A percentile compares a stretch with the other conserved stretches of the same genome.
Evolutionary conservation across 495 filamentous ascomycete species (phyloP).

Genomic region (Coniosporium apollinis): DNA sequence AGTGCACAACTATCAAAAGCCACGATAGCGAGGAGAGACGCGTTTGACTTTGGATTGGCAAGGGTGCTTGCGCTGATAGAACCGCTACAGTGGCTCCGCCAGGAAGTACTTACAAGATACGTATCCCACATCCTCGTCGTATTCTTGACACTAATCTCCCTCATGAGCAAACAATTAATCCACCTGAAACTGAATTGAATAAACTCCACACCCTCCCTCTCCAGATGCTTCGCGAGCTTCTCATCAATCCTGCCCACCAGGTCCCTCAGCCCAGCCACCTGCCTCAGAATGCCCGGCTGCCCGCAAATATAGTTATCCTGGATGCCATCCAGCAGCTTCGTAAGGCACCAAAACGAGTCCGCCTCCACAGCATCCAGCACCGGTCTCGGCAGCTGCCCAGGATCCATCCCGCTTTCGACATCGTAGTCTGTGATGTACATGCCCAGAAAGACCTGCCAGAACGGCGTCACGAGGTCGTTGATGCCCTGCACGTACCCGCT

Average conservation of each 20-base stretch:
- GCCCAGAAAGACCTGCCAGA: slow-evolving; percentile 93
- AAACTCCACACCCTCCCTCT: slow-evolving; percentile 83
- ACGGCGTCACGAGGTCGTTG: slow-evolving; percentile 93
- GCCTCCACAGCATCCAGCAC: slow-evolving; percentile 96
- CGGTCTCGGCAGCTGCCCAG: slow-evolving; percentile 74
- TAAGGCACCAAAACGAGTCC: slow-evolving; percentile 95
- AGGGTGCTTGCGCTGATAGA: background rate
- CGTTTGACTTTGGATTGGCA: slow-evolving; percentile 3
- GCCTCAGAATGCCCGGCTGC: slow-evolving; percentile 88
- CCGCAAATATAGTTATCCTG: slow-evolving; percentile 98
- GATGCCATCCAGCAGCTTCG: slow-evolving; percentile 90
- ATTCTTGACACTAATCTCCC: slow-evolving; percentile 88
- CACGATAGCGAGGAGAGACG: too few relatives aligned
- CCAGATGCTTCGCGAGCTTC: slow-evolving; percentile 69
- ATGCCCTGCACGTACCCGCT: slow-evolving; percentile 98
- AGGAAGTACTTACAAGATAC: slow-evolving; percentile 54
- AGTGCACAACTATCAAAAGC: too few relatives aligned
- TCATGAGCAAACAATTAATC: slow-evolving; percentile 99
- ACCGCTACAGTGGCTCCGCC: too few relatives aligned
- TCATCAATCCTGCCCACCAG: slow-evolving; percentile 79
- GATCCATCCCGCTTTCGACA: slow-evolving; percentile 88
- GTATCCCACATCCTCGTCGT: slow-evolving; percentile 99
- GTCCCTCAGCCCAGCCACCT: slow-evolving; percentile 75
- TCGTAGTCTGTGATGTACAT: slow-evolving; percentile 87
- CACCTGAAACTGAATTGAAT: slow-evolving; percentile 98